These are phyloP conservation scores for Fragilaria crotonensis DNA, from an alignment of 108 stramenopile species.

Conservation along the genomic window DNA sequence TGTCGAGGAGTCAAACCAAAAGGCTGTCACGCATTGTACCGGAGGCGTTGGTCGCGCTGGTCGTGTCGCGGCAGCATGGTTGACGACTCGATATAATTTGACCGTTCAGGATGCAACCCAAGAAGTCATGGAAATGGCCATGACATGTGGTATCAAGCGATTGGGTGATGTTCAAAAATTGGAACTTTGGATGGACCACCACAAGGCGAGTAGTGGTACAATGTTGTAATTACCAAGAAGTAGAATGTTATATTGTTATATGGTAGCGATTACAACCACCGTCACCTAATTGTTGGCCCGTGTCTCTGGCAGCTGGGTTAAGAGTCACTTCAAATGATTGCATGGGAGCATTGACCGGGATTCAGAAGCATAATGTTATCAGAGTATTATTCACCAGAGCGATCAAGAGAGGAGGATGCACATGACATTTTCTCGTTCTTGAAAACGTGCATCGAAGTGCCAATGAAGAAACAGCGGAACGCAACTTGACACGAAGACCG, in stretches of 20 bases:
- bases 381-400: too few species aligned
- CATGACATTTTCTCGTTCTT: too few species aligned
- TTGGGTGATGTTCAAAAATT: slow-evolving; percentile 29
- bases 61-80: slow-evolving; percentile 42
- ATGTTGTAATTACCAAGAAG: too few species aligned
- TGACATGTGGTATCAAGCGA: slow-evolving; percentile 29
- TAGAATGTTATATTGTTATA: too few species aligned
- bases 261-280: too few species aligned
- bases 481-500: background rate
- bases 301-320: too few species aligned
- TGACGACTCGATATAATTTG: slow-evolving; percentile 30
- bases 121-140: slow-evolving; percentile 30
- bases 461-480: background rate
- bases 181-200: slow-evolving; percentile 22
- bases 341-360: too few species aligned
- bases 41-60: slow-evolving; percentile 44
- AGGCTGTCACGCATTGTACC: slow-evolving; percentile 41
- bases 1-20: slow-evolving; percentile 15
- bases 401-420: too few species aligned
- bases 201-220: too few species aligned
- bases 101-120: slow-evolving; percentile 31
- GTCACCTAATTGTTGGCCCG: too few species aligned
- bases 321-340: too few species aligned
- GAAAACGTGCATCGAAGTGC: background rate
- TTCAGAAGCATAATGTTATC: too few species aligned